Conservation (phyloP, 2,329 filamentous ascomycete species). For the Aureobasidium pullulans region DNA sequence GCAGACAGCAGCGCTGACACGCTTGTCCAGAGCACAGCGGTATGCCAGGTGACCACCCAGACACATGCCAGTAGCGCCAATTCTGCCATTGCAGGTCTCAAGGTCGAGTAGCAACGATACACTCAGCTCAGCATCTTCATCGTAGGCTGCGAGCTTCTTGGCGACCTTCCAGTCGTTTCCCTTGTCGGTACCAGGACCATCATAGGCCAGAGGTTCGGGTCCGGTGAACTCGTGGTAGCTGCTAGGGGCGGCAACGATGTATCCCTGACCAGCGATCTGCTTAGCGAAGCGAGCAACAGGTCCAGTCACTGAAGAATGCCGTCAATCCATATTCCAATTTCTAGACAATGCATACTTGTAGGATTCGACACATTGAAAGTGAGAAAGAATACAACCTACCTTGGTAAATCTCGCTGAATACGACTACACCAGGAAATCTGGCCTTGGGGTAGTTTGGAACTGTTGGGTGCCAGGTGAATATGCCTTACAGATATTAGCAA, state of each 20-base stretch:
- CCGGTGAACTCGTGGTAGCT: constrained; percentile 91
- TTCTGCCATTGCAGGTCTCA: constrained; percentile 59
- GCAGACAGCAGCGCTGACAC: constrained; percentile 69
- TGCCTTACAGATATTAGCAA: constrained; percentile 47
- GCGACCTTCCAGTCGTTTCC: constrained; percentile 81
- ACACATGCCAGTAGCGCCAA: constrained; percentile 84
- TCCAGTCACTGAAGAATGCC: constrained; percentile 60
- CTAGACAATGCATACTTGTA: too few relatives aligned
- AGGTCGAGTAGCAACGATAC: constrained; percentile 35
- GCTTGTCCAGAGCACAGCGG: constrained; percentile 63
- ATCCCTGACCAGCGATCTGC: constrained; percentile 86
- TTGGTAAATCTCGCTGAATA: constrained; percentile 96
- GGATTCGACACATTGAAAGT: neutral
- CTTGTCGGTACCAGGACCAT: constrained; percentile 76
- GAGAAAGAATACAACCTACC: constrained; percentile 43
- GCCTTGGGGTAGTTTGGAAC: constrained; percentile 82
- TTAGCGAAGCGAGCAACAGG: constrained; percentile 83
- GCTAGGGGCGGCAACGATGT: constrained; percentile 84
- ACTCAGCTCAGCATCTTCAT: constrained; percentile 47
- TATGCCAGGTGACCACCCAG: constrained; percentile 83
- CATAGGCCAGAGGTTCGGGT: constrained; percentile 75
- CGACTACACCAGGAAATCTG: constrained; percentile 77
- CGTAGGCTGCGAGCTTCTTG: constrained; percentile 76
- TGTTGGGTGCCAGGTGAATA: constrained; percentile 81
- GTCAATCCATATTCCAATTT: neutral